phyloP scores from a whole-genome alignment of 306 rosid species.

The Crotalaria pallida region DNA sequence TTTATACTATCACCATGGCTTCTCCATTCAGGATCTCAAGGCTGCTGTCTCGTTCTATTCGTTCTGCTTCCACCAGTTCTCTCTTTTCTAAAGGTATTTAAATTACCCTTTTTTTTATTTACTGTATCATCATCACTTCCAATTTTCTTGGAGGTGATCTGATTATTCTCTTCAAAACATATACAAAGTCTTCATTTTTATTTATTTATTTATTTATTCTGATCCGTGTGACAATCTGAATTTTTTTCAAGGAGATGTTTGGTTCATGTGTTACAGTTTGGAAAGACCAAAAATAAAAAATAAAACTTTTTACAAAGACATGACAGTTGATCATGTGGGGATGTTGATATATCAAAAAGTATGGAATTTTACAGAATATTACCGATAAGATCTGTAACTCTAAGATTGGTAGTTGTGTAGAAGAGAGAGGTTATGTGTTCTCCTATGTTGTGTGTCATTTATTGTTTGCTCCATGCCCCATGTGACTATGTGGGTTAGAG shows the following conservation, averaged over 20 bases:
- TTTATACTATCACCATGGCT: slow-evolving; percentile 41
- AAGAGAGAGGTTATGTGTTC: not conserved
- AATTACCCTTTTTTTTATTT: not conserved
- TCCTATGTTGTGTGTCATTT: not conserved
- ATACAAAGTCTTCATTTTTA: not conserved
- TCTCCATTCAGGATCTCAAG: slow-evolving; percentile 35
- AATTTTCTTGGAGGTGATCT: not conserved
- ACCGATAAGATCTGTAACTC: not conserved
- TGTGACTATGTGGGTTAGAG: no score
- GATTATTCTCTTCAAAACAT: not conserved
- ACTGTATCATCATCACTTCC: no score
- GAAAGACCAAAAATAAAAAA: not conserved
- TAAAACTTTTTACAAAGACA: not conserved
- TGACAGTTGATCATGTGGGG: not conserved
- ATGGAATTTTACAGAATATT: not conserved
- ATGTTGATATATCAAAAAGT: not conserved
- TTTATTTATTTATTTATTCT: not conserved
- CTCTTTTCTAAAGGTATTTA: slow-evolving; percentile 53
- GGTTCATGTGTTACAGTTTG: not conserved
- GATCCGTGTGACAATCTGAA: not conserved
- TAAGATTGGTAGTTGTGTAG: not conserved
- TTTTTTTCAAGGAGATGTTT: not conserved
- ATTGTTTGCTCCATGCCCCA: not conserved
- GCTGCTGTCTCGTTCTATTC: slow-evolving; percentile 44
- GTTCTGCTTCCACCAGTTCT: slow-evolving; percentile 32